Evolutionary conservation across 306 rosid genomes (phyloP).

Genomic region (Pterocarpus macrocarpus): DNA sequence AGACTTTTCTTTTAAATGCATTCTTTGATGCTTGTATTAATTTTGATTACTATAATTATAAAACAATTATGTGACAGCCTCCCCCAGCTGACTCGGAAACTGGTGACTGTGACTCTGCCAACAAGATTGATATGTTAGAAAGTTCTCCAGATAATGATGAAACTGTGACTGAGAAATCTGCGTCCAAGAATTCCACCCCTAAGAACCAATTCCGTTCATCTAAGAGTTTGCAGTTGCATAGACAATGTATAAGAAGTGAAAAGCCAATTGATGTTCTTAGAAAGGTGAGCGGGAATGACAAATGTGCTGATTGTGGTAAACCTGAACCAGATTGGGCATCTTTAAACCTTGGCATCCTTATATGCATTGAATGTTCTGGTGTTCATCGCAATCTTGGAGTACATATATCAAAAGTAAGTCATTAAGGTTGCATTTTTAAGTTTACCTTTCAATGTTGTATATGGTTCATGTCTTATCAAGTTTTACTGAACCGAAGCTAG

Average conservation of each 20-base stretch:
- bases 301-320: constrained; percentile 89
- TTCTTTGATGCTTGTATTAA: constrained; percentile 39
- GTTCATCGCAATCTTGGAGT: constrained; percentile 93
- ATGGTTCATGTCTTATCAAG: constrained; percentile 34
- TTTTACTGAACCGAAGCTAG: constrained; percentile 30
- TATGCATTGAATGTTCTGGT: constrained; percentile 91
- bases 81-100: constrained; percentile 54
- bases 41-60: constrained; percentile 41
- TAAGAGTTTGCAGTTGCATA: constrained; percentile 60
- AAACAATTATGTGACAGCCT: constrained; percentile 60
- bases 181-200: constrained; percentile 45
- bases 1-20: constrained; percentile 25
- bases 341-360: constrained; percentile 80
- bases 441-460: constrained; percentile 29
- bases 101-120: constrained; percentile 36
- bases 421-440: constrained; percentile 8
- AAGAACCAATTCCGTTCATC: constrained; percentile 50
- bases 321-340: constrained; percentile 96
- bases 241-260: constrained; percentile 53
- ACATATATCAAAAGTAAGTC: constrained; percentile 86
- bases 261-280: constrained; percentile 78
- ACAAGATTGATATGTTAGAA: constrained; percentile 43
- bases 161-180: constrained; percentile 40
- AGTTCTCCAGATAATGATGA: constrained; percentile 47
- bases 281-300: constrained; percentile 80